Percentiles rank a stretch among this genome's conserved stretches.
These are phyloP conservation scores for Ascosphaera pollenicola DNA, from an alignment of 2,329 filamentous ascomycete genomes.

Conservation along the genomic window DNA sequence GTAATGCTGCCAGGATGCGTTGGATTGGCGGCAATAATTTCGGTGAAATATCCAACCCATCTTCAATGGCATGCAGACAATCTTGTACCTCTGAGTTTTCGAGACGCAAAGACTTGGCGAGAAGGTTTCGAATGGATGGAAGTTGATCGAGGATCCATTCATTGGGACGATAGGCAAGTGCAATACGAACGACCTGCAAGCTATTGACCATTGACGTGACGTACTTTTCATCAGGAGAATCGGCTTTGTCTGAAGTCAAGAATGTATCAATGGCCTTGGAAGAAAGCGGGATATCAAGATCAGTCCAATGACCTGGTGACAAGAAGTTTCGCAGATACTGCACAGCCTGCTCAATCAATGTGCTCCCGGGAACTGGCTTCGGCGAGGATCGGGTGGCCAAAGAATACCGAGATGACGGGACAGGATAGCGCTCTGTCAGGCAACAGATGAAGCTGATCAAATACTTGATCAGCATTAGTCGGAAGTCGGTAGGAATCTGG, in stretches of 20 bases:
- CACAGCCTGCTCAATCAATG: conserved; percentile 67
- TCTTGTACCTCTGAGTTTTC: conserved; percentile 89
- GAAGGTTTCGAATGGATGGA: conserved; percentile 56
- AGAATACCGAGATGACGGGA: conserved; percentile 39
- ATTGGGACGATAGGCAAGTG: conserved; percentile 68
- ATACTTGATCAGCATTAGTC: conserved; percentile 77
- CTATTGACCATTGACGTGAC: conserved; percentile 81
- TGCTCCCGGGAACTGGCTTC: background rate
- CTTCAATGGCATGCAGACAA: conserved; percentile 56
- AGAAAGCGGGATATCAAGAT: conserved; percentile 78
- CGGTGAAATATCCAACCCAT: conserved; percentile 44
- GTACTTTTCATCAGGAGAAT: conserved; percentile 64
- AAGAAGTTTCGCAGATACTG: conserved; percentile 63
- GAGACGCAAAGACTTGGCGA: conserved; percentile 73
- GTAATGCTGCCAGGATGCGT: conserved; percentile 71
- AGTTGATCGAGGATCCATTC: conserved; percentile 77
- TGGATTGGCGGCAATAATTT: conserved; percentile 55
- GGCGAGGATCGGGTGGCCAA: conserved; percentile 1
- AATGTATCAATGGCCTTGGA: conserved; percentile 76
- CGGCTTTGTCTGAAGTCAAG: conserved; percentile 60
- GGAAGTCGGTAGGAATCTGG: conserved; percentile 40
- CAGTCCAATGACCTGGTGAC: conserved; percentile 73
- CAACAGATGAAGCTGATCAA: conserved; percentile 88
- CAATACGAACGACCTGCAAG: conserved; percentile 72
- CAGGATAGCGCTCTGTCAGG: conserved; percentile 62